phyloP scores from a whole-genome alignment of 176 grass and related monocot species.

The Alloteropsis semialata region DNA sequence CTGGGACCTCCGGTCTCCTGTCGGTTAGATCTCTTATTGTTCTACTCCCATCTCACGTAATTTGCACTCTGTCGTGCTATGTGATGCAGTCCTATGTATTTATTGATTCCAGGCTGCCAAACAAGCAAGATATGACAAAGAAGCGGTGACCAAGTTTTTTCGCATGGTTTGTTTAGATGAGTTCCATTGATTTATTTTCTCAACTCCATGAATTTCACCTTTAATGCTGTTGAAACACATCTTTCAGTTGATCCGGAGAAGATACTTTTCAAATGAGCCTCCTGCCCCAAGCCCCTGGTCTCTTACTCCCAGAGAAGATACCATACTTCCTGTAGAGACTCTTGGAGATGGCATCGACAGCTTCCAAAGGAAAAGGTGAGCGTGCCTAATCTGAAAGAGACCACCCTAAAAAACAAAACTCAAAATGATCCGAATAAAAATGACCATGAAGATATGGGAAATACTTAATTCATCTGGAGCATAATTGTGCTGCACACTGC shows the following conservation, averaged over 20 bases:
- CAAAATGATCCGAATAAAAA: neutral
- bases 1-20: constrained; percentile 63
- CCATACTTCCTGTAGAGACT: constrained; percentile 43
- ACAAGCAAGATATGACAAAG: constrained; percentile 88
- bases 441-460: neutral
- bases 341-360: constrained; percentile 51
- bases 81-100: neutral
- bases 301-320: constrained; percentile 46
- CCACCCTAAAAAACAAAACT: neutral
- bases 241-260: constrained; percentile 91
- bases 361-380: constrained; percentile 72
- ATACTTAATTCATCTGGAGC: neutral
- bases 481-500: too few relatives aligned
- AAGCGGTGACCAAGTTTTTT: constrained; percentile 93
- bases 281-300: constrained; percentile 72
- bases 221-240: constrained; percentile 16
- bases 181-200: constrained; percentile 16
- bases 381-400: constrained; percentile 8
- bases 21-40: constrained; percentile 60
- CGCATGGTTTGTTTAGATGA: constrained; percentile 59
- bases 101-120: constrained; percentile 54
- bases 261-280: constrained; percentile 88
- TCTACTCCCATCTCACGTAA: neutral
- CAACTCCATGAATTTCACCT: neutral
- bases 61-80: neutral